Conservation (phyloP, 805 yeast species). For the Saccharomycopsis vini region DNA sequence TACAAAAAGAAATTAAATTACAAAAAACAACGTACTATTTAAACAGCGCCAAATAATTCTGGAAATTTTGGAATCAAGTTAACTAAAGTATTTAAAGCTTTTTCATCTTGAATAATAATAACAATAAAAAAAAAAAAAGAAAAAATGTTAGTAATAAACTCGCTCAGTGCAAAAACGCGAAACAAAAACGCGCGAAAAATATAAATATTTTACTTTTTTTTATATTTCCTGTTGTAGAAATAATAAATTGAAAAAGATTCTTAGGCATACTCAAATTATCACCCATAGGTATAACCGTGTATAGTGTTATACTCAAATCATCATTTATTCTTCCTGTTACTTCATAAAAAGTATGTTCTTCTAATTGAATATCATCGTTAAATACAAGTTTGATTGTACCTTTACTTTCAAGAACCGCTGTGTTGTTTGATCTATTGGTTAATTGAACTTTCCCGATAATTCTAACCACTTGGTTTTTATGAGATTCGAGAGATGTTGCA, state of each 20-base stretch:
- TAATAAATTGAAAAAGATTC: too few species aligned
- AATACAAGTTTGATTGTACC: slow-evolving; percentile 10
- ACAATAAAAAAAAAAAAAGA: too few species aligned
- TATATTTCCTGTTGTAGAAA: too few species aligned
- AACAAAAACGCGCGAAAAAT: slow-evolving; percentile 5
- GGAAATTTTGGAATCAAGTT: slow-evolving; percentile 17
- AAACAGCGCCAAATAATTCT: slow-evolving; percentile 8
- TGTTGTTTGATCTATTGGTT: slow-evolving; percentile 1
- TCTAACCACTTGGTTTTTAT: slow-evolving; percentile 11
- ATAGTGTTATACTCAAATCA: slow-evolving; percentile 4
- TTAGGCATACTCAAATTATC: background rate
- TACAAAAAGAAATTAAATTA: background rate
- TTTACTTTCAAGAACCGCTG: slow-evolving; percentile 10
- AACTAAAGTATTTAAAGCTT: slow-evolving; percentile 15
- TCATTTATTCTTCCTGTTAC: slow-evolving; percentile 14
- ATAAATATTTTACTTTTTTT: background rate
- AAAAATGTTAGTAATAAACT: slow-evolving; percentile 5
- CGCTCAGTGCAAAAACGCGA: background rate
- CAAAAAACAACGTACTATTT: background rate
- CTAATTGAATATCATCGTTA: slow-evolving; percentile 11
- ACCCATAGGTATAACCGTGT: background rate
- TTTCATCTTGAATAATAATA: slow-evolving; percentile 9
- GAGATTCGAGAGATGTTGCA: slow-evolving; percentile 7
- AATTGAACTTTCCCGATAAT: slow-evolving; percentile 14
- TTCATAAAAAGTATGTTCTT: slow-evolving; percentile 14